A percentile compares a stretch with the other conserved stretches of the same genome.
These are phyloP conservation scores for Coniferiporia sulphurascens DNA, from an alignment of 1,284 basidiomycete genomes.

Conservation along the genomic window DNA sequence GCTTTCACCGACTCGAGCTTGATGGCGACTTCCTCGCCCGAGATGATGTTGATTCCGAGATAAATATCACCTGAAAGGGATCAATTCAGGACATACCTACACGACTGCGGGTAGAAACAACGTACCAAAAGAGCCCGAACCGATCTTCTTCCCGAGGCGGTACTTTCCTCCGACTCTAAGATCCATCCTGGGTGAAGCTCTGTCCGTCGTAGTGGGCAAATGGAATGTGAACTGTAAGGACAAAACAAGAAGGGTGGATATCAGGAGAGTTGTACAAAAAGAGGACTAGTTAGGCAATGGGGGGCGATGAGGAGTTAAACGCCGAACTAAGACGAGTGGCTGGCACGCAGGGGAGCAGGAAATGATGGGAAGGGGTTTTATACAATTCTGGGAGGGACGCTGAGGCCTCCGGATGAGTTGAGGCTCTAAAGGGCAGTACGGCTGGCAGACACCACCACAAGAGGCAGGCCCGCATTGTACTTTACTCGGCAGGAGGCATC, in stretches of 20 bases:
- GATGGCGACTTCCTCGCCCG: constrained; percentile 99
- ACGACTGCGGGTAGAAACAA: constrained; percentile 20
- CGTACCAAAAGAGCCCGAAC: constrained; percentile 96
- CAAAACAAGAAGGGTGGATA: constrained; percentile 9
- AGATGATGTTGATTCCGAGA: constrained; percentile 99
- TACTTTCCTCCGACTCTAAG: constrained; percentile 98
- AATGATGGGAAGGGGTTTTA: neutral
- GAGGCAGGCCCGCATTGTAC: constrained; percentile 9
- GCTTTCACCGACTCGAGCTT: constrained; percentile 99
- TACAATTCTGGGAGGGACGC: neutral
- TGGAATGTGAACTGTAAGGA: constrained; percentile 17
- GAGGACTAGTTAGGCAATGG: neutral
- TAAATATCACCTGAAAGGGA: constrained; percentile 85
- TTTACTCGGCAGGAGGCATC: constrained; percentile 5
- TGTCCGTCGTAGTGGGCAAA: constrained; percentile 54
- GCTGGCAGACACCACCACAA: neutral
- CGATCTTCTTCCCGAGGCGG: constrained; percentile 99
- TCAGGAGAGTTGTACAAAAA: constrained; percentile 4
- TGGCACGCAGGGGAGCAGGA: constrained; percentile 19
- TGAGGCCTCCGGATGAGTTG: neutral
- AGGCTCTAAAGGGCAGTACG: neutral
- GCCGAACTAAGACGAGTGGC: constrained; percentile 20
- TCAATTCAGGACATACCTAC: constrained; percentile 3
- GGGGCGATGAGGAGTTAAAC: constrained; percentile 7
- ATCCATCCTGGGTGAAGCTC: constrained; percentile 75